Conservation (phyloP, 768 basidiomycete genomes). For the Dacryopinax spathularia region DNA sequence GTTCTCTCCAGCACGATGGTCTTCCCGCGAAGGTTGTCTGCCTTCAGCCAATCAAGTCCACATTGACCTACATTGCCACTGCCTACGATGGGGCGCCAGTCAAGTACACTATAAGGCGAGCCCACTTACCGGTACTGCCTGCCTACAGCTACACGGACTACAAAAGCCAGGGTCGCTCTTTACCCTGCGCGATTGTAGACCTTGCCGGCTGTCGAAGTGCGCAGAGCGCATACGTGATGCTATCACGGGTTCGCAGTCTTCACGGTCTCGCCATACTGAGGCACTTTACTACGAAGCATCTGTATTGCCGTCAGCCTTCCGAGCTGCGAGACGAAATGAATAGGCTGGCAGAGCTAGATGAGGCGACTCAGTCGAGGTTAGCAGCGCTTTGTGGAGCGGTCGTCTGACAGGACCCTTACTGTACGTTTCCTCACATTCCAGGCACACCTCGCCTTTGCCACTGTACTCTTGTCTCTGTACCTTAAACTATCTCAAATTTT, state of each 20-base stretch:
- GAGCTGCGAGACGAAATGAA: not conserved
- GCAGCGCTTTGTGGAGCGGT: too few species aligned
- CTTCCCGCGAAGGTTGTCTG: not conserved
- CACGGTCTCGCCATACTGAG: conserved; percentile 17
- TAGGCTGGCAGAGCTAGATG: not conserved
- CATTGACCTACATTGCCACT: not conserved
- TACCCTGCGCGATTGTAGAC: conserved; percentile 19
- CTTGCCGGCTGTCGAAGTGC: conserved; percentile 9
- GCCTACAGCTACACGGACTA: conserved; percentile 22
- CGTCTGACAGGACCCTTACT: too few species aligned
- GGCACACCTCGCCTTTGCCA: too few species aligned
- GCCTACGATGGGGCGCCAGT: not conserved
- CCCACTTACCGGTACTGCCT: conserved; percentile 18
- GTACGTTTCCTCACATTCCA: too few species aligned
- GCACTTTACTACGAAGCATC: conserved; percentile 16
- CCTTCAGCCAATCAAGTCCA: not conserved
- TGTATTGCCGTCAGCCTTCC: conserved; percentile 3
- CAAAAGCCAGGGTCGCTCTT: conserved; percentile 20
- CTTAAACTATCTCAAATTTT: too few species aligned
- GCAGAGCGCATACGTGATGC: conserved; percentile 22
- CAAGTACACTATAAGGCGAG: not conserved
- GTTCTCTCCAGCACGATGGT: not conserved
- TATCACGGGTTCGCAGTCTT: conserved; percentile 18
- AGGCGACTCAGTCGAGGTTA: not conserved
- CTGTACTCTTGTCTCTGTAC: too few species aligned